A percentile compares a stretch with the other conserved stretches of the same genome.
These are phyloP conservation scores for Solanum virginianum DNA, from an alignment of 257 asterid genomes.

Conservation along the genomic window DNA sequence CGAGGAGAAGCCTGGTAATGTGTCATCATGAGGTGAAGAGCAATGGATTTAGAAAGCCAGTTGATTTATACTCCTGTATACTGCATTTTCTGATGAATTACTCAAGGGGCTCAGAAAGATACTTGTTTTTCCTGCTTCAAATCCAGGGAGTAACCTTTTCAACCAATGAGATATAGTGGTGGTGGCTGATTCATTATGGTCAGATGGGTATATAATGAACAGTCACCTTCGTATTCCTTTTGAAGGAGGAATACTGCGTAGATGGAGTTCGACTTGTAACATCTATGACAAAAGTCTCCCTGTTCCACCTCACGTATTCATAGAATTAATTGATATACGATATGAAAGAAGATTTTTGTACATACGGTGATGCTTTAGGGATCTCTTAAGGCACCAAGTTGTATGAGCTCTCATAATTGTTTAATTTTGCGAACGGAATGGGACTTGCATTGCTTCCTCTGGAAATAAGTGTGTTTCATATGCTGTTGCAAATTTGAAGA, in stretches of 20 bases:
- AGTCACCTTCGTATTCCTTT: background rate
- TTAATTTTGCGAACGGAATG: background rate
- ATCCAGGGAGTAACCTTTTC: background rate
- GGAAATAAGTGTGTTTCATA: background rate
- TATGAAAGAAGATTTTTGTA: background rate
- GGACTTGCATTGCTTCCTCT: background rate
- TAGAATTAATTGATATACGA: background rate
- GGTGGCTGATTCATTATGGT: background rate
- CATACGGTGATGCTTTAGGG: background rate
- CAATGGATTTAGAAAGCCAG: background rate
- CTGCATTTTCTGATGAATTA: background rate
- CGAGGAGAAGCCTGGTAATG: slow-evolving; percentile 18
- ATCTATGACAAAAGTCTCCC: background rate
- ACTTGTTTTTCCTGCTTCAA: background rate
- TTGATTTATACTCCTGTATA: background rate
- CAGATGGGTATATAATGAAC: background rate
- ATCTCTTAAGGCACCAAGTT: background rate
- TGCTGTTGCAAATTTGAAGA: background rate
- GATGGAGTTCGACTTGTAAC: background rate
- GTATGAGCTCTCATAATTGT: background rate
- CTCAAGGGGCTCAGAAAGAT: background rate
- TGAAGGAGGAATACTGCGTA: background rate
- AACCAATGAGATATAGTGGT: background rate
- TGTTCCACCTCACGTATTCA: background rate
- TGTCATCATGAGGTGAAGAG: background rate